Percentiles rank a stretch among this genome's conserved stretches.
Conservation (phyloP, 1,284 basidiomycete species). For the Laetiporus sulphureus region DNA sequence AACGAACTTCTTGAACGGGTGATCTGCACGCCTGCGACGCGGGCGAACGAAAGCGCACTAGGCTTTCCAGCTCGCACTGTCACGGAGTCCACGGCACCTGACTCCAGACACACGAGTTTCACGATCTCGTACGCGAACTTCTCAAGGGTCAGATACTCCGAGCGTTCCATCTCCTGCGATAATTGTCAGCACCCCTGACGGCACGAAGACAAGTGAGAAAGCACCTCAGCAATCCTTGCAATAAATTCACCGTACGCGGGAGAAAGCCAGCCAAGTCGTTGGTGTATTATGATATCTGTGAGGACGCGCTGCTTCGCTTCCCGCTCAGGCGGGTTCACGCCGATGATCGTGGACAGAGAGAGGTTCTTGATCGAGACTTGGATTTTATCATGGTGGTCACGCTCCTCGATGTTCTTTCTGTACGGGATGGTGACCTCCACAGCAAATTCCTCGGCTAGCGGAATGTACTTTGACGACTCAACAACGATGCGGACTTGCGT, state of each 20-base stretch:
- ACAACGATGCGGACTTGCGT: constrained; percentile 12
- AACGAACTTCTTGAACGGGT: constrained; percentile 19
- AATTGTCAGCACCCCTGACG: background rate
- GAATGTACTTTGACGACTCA: constrained; percentile 20
- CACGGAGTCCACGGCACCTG: constrained; percentile 28
- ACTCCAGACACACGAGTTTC: constrained; percentile 27
- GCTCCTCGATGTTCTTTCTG: constrained; percentile 1
- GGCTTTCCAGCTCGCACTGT: constrained; percentile 44
- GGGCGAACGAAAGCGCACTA: constrained; percentile 43
- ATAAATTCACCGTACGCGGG: too few relatives aligned
- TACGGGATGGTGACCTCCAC: constrained; percentile 26
- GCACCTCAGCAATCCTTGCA: too few relatives aligned
- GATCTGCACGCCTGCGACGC: constrained; percentile 43
- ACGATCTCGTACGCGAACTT: constrained; percentile 39
- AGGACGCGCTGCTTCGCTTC: constrained; percentile 41
- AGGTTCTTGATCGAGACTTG: constrained; percentile 32
- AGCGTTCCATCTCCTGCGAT: constrained; percentile 32
- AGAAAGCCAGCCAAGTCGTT: too few relatives aligned
- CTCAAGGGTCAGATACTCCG: constrained; percentile 42
- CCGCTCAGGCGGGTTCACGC: constrained; percentile 48
- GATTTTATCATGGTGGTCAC: constrained; percentile 10
- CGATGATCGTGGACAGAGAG: constrained; percentile 38
- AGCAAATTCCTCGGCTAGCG: constrained; percentile 31
- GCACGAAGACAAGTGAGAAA: too few relatives aligned
- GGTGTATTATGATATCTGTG: constrained; percentile 33